A percentile compares a stretch with the other conserved stretches of the same genome.
These are phyloP conservation scores for Dioscorea zingiberensis DNA, from an alignment of 106 monocot species.

Conservation along the genomic window DNA sequence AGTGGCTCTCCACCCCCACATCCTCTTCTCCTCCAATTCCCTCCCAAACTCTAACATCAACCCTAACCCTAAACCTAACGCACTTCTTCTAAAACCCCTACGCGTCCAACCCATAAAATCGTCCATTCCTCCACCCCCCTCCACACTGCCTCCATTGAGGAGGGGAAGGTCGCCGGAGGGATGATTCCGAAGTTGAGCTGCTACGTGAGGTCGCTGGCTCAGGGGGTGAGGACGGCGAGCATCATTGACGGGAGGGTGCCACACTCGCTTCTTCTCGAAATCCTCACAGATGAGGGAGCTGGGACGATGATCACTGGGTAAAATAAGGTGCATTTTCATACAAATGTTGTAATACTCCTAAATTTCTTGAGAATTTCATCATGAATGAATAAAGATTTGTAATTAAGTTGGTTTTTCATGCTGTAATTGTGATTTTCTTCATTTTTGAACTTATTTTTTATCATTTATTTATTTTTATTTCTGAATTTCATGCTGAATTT, in stretches of 20 bases:
- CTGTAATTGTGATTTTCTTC: too few relatives aligned
- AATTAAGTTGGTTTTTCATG: too few relatives aligned
- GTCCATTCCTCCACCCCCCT: neutral
- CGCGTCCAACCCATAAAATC: neutral
- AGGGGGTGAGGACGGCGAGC: constrained; percentile 86
- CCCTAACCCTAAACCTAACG: constrained; percentile 14
- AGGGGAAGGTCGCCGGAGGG: constrained; percentile 82
- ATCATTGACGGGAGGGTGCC: constrained; percentile 84
- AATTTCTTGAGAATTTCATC: too few relatives aligned
- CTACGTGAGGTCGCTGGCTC: constrained; percentile 70
- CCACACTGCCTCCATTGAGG: constrained; percentile 15
- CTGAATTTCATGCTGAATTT: too few relatives aligned
- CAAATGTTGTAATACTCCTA: too few relatives aligned
- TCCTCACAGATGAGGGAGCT: constrained; percentile 84
- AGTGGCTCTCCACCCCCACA: neutral
- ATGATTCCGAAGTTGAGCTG: constrained; percentile 98
- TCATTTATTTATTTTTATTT: too few relatives aligned
- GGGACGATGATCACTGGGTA: constrained; percentile 93
- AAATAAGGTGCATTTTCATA: constrained; percentile 1
- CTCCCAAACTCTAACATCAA: constrained; percentile 9
- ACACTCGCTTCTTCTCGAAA: constrained; percentile 82
- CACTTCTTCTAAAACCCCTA: neutral
- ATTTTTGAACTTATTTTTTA: too few relatives aligned
- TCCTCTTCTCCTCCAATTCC: constrained; percentile 2
- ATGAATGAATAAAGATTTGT: too few relatives aligned